Conservation (phyloP, 2,329 filamentous ascomycete genomes). For the Penicillium sp. region DNA sequence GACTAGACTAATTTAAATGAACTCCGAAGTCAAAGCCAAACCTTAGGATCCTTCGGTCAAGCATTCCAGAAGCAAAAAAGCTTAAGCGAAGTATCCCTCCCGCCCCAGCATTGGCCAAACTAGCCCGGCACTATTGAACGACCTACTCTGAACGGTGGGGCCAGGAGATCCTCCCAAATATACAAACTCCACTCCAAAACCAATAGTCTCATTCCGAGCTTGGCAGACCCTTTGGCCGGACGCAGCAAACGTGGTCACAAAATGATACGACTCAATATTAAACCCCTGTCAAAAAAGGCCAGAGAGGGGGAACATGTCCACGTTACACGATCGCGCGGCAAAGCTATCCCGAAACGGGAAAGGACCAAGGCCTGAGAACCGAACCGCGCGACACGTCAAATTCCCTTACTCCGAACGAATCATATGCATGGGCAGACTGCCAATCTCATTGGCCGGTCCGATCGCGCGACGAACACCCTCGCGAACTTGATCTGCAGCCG, state of each 20-base stretch:
- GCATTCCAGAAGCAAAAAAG: constrained; percentile 9
- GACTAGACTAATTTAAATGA: no score
- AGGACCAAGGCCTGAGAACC: no score
- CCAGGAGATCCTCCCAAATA: constrained; percentile 15
- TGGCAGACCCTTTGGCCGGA: constrained; percentile 3
- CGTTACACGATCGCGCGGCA: no score
- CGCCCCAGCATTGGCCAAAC: constrained; percentile 5
- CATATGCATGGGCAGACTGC: no score
- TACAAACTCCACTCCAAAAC: constrained; percentile 8
- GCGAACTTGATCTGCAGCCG: constrained; percentile 14
- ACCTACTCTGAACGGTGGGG: constrained; percentile 16
- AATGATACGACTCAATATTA: not conserved
- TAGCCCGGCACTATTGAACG: constrained; percentile 19
- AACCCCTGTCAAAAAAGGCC: not conserved
- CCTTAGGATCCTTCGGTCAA: no score
- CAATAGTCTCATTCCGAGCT: constrained; percentile 15
- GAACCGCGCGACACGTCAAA: no score
- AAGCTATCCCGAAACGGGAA: no score
- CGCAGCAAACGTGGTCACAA: not conserved
- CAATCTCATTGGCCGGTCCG: not conserved
- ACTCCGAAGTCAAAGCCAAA: no score
- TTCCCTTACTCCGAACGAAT: no score
- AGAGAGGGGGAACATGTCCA: not conserved
- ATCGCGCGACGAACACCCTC: constrained; percentile 9
- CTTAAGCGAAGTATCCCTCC: not conserved